phyloP scores from a whole-genome alignment of 176 grass and related monocot genomes.

The Lolium perenne region DNA sequence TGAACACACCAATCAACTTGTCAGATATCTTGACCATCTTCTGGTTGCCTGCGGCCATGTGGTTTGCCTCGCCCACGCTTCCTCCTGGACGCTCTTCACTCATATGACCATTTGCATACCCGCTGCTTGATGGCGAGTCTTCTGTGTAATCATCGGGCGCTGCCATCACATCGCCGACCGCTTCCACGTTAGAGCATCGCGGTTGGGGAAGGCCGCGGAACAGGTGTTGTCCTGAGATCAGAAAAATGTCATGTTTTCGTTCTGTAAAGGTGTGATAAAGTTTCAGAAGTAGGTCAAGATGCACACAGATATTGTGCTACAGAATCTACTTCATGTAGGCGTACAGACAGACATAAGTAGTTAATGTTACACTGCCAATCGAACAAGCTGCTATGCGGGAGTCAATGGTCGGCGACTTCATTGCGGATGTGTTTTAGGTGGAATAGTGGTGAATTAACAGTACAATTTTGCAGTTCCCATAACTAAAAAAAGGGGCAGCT shows the following conservation, averaged over 20 bases:
- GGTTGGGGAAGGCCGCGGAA: slow-evolving; percentile 30
- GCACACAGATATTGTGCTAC: background rate
- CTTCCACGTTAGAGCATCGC: slow-evolving; percentile 47
- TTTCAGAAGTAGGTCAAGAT: too few relatives aligned
- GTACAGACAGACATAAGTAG: background rate
- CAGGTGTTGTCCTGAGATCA: slow-evolving; percentile 50
- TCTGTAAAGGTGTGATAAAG: background rate
- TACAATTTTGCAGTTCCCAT: background rate
- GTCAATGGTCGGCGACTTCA: background rate
- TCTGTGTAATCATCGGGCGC: slow-evolving; percentile 43
- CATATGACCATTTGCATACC: slow-evolving; percentile 15
- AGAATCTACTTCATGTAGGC: background rate
- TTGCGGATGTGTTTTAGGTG: background rate
- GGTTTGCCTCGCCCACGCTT: slow-evolving; percentile 19
- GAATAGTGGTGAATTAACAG: background rate
- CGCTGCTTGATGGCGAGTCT: slow-evolving; percentile 49
- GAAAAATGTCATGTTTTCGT: background rate
- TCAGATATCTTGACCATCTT: slow-evolving; percentile 81
- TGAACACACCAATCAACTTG: slow-evolving; percentile 80
- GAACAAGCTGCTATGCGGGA: background rate
- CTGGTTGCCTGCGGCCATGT: slow-evolving; percentile 10
- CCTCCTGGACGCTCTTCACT: slow-evolving; percentile 8
- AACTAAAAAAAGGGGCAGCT: background rate
- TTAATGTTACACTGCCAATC: background rate
- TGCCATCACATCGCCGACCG: slow-evolving; percentile 47